Base-by-base conservation (phyloP, 2,329 filamentous ascomycete genomes). In the Hypoxylon sp. region DNA sequence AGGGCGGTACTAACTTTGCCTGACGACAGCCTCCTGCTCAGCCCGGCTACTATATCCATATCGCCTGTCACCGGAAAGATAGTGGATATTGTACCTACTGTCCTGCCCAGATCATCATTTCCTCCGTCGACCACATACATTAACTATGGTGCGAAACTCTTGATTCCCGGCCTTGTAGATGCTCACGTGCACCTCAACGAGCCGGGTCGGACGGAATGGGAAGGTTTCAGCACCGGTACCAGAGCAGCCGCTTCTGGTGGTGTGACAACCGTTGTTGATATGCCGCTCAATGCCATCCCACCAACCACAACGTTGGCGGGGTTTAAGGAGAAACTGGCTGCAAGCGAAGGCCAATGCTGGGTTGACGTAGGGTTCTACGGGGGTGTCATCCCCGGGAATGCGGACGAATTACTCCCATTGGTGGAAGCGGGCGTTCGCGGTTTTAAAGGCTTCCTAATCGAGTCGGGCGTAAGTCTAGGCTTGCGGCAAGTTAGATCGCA, bases 351-450 rank as follows among this genome's bases (percentile, higher is more conserved):
- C 35, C 92, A 98, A 82, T 97, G 95, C 82, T 99, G 95, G 95
- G 94, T 98, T 26, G 96, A 98, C 75, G 94, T 98, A n/a, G 96
- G 94, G 31, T 98, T 99, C 81, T 98, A 98, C 78, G 96, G 96
- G 26, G 96, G 96, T 33, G 90, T 98, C 42, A 90, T 99, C 52
- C 96, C 96, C 3, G 96, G 95, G 1, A 99, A 99, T 77, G 88
- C 90, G 2, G 80, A 87, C 10, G 90, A 98, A 76, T 83, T 99
- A 61, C 89, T 93, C 74, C 91, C 90, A 0, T 85, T 99, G 3
- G 92, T 98, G 0, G 87, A 93, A 63, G 92, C 90, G 44, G 96
- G 96, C 59, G 95, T 98, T 10, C 87, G 94, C 71, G 96, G 96
- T 11, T 98, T 99, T 86, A 99, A 99, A 82, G 95, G 95, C 0